Evolutionary conservation across 495 filamentous ascomycete genomes (phyloP), one percentile per base, ranked within the genome.

Genomic region (Cercophora newfieldiana): DNA sequence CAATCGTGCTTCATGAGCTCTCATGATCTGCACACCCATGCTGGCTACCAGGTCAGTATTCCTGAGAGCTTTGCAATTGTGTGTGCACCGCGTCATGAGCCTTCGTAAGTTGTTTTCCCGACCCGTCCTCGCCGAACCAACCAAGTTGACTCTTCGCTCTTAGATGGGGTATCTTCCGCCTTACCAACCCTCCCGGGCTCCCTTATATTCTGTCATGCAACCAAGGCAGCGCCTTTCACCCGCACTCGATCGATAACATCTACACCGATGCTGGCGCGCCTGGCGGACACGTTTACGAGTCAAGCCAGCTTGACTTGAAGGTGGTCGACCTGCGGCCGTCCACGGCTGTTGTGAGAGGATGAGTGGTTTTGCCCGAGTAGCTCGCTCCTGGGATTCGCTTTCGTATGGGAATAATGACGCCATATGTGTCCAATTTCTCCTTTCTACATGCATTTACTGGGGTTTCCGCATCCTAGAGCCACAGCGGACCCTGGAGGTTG

Each of bases 1-100:
- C 96, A 99, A 79, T 96, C 92, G 1, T 99, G 95, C 75, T 99
- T 99, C 74, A 95, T 99, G 92, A 96, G 92, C 77, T 93, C 89
- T 31, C 83, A 94, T 33, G 95, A 99, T 73, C 71, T 97, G 66
- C 95, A 99, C 69, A 99, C 96, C 0, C 95, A 97, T 71, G 85
- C 85, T 30, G 92, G 92, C 21, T 98, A 97, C 75, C 95, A 99
- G 75, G 85, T 92, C 26, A 96, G 95, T 92, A 83, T 98, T 74
- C 87, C 91, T 18, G 95, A 99, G 81, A 94, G 90, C 72, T 94
- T 99, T 71, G 95, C 96, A 7, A 96, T 99, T 68, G 95, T 99
- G 53, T 98, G 96, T 77, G 92, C 96, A 29, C 95, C 95, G 14
- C 90, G 84, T 51, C 90, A 89, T 65, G 80, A 82, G 16, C 92